These are phyloP conservation scores for Heliamphora exappendiculata DNA, from an alignment of 148 eudicot genomes.

Conservation along the genomic window DNA sequence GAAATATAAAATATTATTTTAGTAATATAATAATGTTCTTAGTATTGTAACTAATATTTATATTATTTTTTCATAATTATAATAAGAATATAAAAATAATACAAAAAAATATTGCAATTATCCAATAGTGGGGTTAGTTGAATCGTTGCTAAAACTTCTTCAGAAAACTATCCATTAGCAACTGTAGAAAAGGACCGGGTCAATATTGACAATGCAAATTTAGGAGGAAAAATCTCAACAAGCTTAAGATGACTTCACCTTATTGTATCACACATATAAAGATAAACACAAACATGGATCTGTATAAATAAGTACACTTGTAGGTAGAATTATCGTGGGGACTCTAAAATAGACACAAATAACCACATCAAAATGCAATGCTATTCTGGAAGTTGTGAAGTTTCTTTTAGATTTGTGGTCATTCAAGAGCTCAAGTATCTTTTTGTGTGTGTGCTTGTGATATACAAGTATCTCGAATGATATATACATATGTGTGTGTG, in stretches of 20 bases:
- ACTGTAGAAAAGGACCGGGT: background rate
- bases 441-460: too few species aligned
- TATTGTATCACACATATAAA: background rate
- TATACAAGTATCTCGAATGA: too few species aligned
- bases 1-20: too few species aligned
- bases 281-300: background rate
- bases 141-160: too few species aligned
- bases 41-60: too few species aligned
- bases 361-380: background rate
- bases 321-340: background rate
- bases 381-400: background rate
- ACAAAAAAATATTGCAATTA: too few species aligned
- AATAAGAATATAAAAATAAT: too few species aligned
- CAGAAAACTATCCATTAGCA: too few species aligned
- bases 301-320: background rate
- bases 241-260: background rate
- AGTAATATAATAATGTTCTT: too few species aligned
- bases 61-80: too few species aligned
- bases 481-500: too few species aligned
- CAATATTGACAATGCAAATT: background rate
- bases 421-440: background rate
- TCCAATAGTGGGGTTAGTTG: too few species aligned
- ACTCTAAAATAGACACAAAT: background rate
- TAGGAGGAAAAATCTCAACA: conserved; percentile 1
- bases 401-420: background rate